phyloP scores from a whole-genome alignment of 2,329 filamentous ascomycete genomes.

The Fusarium pininemorale region DNA sequence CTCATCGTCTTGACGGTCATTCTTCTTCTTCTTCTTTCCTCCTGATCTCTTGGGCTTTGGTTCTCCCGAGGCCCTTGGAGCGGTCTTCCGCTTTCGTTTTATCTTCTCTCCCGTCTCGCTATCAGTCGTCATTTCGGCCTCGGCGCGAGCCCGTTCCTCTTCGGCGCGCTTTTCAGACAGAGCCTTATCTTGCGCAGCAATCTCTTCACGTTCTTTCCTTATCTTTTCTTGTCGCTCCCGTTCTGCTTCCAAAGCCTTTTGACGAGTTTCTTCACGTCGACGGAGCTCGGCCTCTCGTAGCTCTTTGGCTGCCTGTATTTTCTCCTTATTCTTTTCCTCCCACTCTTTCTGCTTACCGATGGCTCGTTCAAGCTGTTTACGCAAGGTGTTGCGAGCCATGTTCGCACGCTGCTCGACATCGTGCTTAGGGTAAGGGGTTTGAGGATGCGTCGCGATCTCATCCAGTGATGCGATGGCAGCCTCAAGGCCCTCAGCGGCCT shows the following conservation, averaged over 20 bases:
- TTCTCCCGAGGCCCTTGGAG: slow-evolving; percentile 50
- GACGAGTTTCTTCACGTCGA: slow-evolving; percentile 79
- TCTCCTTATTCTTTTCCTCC: slow-evolving; percentile 90
- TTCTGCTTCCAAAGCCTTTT: slow-evolving; percentile 73
- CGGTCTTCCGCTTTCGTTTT: slow-evolving; percentile 76
- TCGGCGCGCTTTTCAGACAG: slow-evolving; percentile 70
- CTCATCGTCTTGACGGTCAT: slow-evolving; percentile 53
- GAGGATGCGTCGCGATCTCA: slow-evolving; percentile 68
- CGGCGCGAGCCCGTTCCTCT: slow-evolving; percentile 50
- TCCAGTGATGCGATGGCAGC: slow-evolving; percentile 80
- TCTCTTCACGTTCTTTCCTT: slow-evolving; percentile 83
- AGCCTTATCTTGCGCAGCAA: slow-evolving; percentile 78
- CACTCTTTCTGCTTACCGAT: slow-evolving; percentile 88
- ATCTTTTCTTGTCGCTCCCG: slow-evolving; percentile 82
- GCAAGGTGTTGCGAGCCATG: slow-evolving; percentile 96
- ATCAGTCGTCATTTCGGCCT: slow-evolving; percentile 84
- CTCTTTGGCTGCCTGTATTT: slow-evolving; percentile 81
- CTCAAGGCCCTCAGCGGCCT: slow-evolving; percentile 82
- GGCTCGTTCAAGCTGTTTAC: slow-evolving; percentile 87
- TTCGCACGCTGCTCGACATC: slow-evolving; percentile 95
- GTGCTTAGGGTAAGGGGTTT: slow-evolving; percentile 86
- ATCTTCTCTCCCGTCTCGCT: slow-evolving; percentile 83
- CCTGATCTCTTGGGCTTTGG: slow-evolving; percentile 56
- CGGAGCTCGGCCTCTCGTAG: slow-evolving; percentile 82
- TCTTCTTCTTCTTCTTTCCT: slow-evolving; percentile 60